phyloP scores from a whole-genome alignment of 2,329 filamentous ascomycete genomes.

The Pseudogymnoascus sp. region DNA sequence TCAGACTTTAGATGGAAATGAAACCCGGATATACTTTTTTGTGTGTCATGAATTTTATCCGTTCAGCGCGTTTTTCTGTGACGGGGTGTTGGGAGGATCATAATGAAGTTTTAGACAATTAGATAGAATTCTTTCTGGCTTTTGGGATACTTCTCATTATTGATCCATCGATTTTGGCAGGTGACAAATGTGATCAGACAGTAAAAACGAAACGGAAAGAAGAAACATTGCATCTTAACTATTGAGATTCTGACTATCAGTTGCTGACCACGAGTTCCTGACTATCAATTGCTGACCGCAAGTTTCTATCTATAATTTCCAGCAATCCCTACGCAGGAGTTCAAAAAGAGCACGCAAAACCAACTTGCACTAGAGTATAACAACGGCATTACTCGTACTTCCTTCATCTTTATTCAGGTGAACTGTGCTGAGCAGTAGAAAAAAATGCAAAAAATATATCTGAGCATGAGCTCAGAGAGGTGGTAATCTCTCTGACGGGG shows the following conservation, averaged over 20 bases:
- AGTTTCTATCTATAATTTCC: too few species aligned
- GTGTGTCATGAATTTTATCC: slow-evolving; percentile 2
- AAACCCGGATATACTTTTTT: slow-evolving; percentile 8
- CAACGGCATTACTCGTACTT: neutral
- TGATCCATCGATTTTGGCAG: neutral
- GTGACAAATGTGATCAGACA: neutral
- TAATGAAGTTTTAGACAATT: slow-evolving; percentile 3
- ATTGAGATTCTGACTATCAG: too few species aligned
- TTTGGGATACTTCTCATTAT: neutral
- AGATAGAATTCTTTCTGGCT: slow-evolving; percentile 3
- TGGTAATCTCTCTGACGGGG: slow-evolving; percentile 14
- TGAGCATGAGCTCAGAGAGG: slow-evolving; percentile 11
- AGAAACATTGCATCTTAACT: neutral
- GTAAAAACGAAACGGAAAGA: neutral
- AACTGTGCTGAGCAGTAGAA: neutral
- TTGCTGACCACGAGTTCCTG: neutral
- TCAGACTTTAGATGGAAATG: slow-evolving; percentile 9
- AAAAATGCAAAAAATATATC: neutral
- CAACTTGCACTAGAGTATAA: neutral
- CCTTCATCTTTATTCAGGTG: neutral
- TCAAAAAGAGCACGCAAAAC: neutral
- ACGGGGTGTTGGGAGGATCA: neutral
- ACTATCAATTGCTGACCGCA: neutral
- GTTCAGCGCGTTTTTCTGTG: neutral
- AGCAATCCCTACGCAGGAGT: too few species aligned